These are phyloP conservation scores for Cenchrus purpureus DNA, from an alignment of 176 grass and related monocot species.

Conservation along the genomic window DNA sequence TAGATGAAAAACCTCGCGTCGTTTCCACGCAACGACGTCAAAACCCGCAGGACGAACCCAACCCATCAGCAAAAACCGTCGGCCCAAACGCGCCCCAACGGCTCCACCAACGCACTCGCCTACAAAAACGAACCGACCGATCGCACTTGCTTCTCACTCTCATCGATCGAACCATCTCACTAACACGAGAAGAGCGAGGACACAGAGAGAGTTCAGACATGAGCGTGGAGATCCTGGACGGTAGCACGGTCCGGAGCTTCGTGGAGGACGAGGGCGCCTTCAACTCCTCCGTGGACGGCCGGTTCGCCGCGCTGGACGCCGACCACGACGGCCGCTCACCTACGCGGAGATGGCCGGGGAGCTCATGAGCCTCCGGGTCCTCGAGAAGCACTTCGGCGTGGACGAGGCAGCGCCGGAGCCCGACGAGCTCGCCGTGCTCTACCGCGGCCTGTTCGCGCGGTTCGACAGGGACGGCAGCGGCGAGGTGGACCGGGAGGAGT, in stretches of 20 bases:
- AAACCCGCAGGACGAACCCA: no score
- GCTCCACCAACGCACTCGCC: no score
- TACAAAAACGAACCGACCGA: no score
- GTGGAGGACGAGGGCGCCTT: conserved; percentile 64
- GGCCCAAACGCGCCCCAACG: no score
- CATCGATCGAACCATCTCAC: no score
- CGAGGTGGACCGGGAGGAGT: conserved; percentile 57
- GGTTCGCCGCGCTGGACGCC: conserved; percentile 51
- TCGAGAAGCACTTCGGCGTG: conserved; percentile 59
- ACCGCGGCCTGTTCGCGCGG: conserved; percentile 55
- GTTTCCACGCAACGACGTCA: no score
- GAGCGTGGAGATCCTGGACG: conserved; percentile 69
- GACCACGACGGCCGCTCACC: conserved; percentile 59
- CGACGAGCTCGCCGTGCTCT: conserved; percentile 36
- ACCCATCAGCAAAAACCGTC: no score
- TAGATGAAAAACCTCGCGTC: no score
- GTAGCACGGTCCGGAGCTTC: conserved; percentile 49
- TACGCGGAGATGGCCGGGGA: conserved; percentile 57
- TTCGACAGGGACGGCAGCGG: conserved; percentile 73
- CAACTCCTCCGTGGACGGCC: conserved; percentile 47
- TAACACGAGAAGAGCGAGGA: no score
- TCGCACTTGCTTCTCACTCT: no score
- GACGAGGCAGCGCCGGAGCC: conserved; percentile 21
- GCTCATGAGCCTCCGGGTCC: conserved; percentile 60
- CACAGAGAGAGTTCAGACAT: neutral